A percentile compares a stretch with the other conserved stretches of the same genome.
phyloP scores from a whole-genome alignment of 257 asterid genomes.

The Striga asiatica region DNA sequence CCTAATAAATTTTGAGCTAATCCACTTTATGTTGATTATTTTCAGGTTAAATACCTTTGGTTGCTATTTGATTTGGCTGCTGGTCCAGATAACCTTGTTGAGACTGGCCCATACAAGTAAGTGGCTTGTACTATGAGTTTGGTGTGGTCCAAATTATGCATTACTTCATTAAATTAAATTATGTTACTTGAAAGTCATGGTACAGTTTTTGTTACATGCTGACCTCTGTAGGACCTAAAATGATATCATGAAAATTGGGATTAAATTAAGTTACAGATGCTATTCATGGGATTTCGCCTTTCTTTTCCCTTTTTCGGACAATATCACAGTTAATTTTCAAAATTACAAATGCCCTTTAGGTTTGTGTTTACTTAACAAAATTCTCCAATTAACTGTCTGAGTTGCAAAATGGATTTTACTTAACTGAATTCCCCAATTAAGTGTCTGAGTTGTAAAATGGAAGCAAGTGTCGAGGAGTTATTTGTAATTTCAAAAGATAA shows the following conservation, averaged over 20 bases:
- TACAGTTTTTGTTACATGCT: background rate
- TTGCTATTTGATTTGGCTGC: slow-evolving; percentile 95
- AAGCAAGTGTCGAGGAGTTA: background rate
- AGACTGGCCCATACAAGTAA: slow-evolving; percentile 96
- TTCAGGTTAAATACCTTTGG: slow-evolving; percentile 96
- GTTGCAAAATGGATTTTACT: background rate
- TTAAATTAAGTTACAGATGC: background rate
- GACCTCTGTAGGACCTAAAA: background rate
- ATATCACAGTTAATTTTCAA: background rate
- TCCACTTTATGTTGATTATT: background rate
- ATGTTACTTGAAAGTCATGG: background rate
- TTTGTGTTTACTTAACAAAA: background rate
- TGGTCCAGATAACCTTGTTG: slow-evolving; percentile 94
- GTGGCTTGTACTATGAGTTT: slow-evolving; percentile 4
- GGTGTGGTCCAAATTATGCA: slow-evolving; percentile 8
- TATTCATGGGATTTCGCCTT: background rate
- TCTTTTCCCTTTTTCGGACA: background rate
- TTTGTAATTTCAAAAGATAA: background rate
- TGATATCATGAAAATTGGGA: background rate
- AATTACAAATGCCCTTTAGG: background rate
- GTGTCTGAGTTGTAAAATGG: background rate
- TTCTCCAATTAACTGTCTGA: background rate
- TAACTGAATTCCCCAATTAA: too few relatives aligned
- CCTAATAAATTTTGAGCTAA: background rate
- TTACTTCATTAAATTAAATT: too few relatives aligned